These are phyloP conservation scores for Picea mariana DNA, from an alignment of 83 land plant genomes.

Conservation along the genomic window DNA sequence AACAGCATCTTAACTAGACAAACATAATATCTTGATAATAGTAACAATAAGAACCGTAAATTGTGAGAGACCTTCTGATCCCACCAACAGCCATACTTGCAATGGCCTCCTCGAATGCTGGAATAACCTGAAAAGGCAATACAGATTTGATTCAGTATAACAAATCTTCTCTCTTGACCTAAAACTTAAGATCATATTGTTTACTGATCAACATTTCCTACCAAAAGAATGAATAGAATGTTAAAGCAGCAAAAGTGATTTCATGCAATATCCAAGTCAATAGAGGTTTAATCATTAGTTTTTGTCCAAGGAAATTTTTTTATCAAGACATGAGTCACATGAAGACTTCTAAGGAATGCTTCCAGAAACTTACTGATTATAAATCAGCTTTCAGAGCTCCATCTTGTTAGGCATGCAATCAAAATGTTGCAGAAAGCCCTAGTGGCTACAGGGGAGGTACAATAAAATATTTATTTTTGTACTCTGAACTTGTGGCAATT, in stretches of 20 bases:
- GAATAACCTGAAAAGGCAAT: slow-evolving; percentile 71
- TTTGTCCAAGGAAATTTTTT: background rate
- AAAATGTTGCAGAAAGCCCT: background rate
- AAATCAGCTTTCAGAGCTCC: background rate
- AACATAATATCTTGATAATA: background rate
- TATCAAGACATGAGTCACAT: background rate
- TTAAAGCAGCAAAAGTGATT: background rate
- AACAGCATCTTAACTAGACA: background rate
- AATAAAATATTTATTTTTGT: background rate
- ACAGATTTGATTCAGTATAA: background rate
- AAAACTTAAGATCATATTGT: background rate
- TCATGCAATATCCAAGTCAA: background rate
- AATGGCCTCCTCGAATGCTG: slow-evolving; percentile 95
- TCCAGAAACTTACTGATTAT: too few species aligned
- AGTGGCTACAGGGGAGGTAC: background rate
- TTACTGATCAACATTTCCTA: background rate
- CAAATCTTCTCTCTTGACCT: background rate
- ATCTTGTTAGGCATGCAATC: background rate
- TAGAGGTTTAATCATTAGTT: background rate
- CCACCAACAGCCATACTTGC: slow-evolving; percentile 82
- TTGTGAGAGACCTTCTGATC: slow-evolving; percentile 59
- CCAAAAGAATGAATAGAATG: background rate
- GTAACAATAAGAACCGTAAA: background rate
- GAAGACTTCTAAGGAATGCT: too few species aligned
- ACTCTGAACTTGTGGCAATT: background rate